These are phyloP conservation scores for Phytophthora palmivora DNA, from an alignment of 352 stramenopile genomes.

Conservation along the genomic window DNA sequence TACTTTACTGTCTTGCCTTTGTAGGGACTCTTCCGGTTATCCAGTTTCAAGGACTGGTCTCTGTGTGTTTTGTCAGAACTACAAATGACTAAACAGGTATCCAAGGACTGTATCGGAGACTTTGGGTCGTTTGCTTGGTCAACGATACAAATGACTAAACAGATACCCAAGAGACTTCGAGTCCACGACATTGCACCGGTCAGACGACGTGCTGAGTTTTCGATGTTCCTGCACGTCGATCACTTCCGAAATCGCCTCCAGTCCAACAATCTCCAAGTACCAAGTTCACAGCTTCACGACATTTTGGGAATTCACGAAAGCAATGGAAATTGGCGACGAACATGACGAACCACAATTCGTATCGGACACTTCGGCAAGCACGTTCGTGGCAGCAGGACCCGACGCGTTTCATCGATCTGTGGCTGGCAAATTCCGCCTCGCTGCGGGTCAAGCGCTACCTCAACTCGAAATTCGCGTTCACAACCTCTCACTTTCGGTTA, in stretches of 20 bases:
- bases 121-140: not conserved
- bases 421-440: slow-evolving; percentile 34
- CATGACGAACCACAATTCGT: slow-evolving; percentile 1
- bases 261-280: not conserved
- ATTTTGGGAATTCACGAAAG: slow-evolving; percentile 2
- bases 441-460: slow-evolving; percentile 40
- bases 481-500: slow-evolving; percentile 42
- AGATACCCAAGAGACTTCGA: not conserved
- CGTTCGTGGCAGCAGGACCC: slow-evolving; percentile 38
- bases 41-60: not conserved
- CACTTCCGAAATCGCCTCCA: slow-evolving; percentile 30
- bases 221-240: slow-evolving; percentile 23
- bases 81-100: not conserved
- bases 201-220: slow-evolving; percentile 8
- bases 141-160: slow-evolving; percentile 3
- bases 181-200: not conserved
- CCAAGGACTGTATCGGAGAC: no score
- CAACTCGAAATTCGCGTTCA: slow-evolving; percentile 50
- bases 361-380: slow-evolving; percentile 18
- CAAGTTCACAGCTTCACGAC: not conserved
- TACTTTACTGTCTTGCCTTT: not conserved
- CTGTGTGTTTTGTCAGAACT: not conserved
- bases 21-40: not conserved
- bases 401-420: slow-evolving; percentile 44
- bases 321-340: slow-evolving; percentile 21